These are phyloP conservation scores for Cladosporium velox DNA, from an alignment of 2,329 filamentous ascomycete genomes.

Conservation along the genomic window DNA sequence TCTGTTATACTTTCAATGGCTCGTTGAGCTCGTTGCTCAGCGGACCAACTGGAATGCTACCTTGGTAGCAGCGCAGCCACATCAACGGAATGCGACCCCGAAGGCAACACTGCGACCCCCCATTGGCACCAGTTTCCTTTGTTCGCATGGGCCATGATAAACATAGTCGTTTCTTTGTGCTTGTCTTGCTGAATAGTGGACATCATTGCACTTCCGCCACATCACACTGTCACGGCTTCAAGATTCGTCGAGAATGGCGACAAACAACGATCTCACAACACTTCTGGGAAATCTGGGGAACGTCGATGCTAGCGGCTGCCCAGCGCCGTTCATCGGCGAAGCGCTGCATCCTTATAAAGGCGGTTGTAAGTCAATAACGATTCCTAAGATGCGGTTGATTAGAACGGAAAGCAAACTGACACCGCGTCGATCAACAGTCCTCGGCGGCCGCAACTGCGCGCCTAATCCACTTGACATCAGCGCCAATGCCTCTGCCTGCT, in stretches of 20 bases:
- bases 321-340: slow-evolving; percentile 33
- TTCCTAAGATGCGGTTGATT: neutral
- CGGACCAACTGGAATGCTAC: neutral
- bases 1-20: neutral
- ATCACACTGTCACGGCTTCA: too few relatives aligned
- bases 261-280: slow-evolving; percentile 13
- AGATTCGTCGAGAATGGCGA: neutral
- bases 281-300: slow-evolving; percentile 24
- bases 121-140: neutral
- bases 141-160: neutral
- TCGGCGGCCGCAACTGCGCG: slow-evolving; percentile 31
- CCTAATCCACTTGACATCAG: slow-evolving; percentile 28
- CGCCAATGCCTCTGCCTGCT: slow-evolving; percentile 56
- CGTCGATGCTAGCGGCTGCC: slow-evolving; percentile 31
- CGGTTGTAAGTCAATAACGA: slow-evolving; percentile 27
- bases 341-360: slow-evolving; percentile 27
- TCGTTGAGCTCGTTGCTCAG: neutral
- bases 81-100: neutral
- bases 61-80: neutral
- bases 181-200: neutral
- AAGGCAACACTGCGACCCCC: neutral
- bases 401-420: neutral
- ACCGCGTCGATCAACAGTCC: slow-evolving; percentile 20
- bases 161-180: neutral
- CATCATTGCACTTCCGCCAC: neutral